phyloP scores from a whole-genome alignment of 768 basidiomycete species.

The Lanmaoa pseudosensibilis region DNA sequence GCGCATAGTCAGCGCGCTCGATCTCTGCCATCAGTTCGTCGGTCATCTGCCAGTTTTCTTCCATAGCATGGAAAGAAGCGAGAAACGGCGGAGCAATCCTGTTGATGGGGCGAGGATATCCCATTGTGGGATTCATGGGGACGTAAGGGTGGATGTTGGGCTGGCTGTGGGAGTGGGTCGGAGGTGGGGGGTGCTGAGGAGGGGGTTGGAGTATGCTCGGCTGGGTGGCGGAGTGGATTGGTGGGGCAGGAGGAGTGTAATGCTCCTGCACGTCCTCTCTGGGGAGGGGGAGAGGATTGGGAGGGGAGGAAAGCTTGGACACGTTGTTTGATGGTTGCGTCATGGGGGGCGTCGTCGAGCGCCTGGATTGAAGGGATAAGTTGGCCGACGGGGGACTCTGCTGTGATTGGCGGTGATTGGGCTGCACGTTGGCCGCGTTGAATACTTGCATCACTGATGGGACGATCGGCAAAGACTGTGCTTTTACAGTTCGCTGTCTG shows the following conservation, averaged over 20 bases:
- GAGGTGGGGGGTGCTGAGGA: constrained; percentile 39
- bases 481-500: constrained; percentile 54
- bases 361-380: constrained; percentile 35
- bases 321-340: constrained; percentile 33
- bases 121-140: constrained; percentile 37
- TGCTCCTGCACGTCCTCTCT: constrained; percentile 36
- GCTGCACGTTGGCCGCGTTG: constrained; percentile 33
- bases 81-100: constrained; percentile 58
- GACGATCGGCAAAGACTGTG: constrained; percentile 63
- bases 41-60: constrained; percentile 66
- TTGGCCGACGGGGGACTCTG: constrained; percentile 38
- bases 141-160: constrained; percentile 29
- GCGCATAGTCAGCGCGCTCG: constrained; percentile 67
- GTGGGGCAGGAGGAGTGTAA: constrained; percentile 44
- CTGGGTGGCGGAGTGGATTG: constrained; percentile 32
- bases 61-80: constrained; percentile 50
- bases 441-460: constrained; percentile 58
- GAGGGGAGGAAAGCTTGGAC: constrained; percentile 34
- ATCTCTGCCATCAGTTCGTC: constrained; percentile 70
- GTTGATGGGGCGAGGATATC: constrained; percentile 65
- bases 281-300: background rate
- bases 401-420: constrained; percentile 39
- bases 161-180: constrained; percentile 29
- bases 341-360: constrained; percentile 35
- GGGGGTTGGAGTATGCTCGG: constrained; percentile 33